These are phyloP conservation scores for Taphrina confusa DNA, from an alignment of 1,139 yeast genomes.

Conservation along the genomic window DNA sequence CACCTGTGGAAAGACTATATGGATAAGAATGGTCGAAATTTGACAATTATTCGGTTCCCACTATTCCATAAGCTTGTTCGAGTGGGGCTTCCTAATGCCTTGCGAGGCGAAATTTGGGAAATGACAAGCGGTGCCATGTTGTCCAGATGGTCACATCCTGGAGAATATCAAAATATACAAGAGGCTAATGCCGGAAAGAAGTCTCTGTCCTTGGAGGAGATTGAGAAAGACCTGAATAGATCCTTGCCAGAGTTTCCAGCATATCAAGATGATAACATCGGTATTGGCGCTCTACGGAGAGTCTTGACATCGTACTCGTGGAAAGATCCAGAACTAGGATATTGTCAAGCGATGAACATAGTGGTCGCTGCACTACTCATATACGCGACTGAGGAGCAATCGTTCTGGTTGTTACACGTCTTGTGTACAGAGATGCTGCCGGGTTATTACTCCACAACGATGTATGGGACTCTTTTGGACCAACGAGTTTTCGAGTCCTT, in stretches of 20 bases:
- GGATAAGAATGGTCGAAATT: conserved; percentile 77
- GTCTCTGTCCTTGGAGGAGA: conserved; percentile 90
- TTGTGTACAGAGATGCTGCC: conserved; percentile 85
- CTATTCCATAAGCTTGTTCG: conserved; percentile 79
- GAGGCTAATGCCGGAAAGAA: conserved; percentile 61
- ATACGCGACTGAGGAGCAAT: conserved; percentile 90
- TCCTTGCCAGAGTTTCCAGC: conserved; percentile 96
- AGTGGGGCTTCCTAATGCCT: conserved; percentile 86
- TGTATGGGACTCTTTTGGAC: conserved; percentile 95
- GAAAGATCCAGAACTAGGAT: conserved; percentile 96
- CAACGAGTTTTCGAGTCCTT: conserved; percentile 90
- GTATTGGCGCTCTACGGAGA: conserved; percentile 77
- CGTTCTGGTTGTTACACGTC: conserved; percentile 87
- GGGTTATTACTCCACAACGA: conserved; percentile 93
- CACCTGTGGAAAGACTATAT: conserved; percentile 92
- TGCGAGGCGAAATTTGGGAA: conserved; percentile 97
- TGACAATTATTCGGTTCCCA: conserved; percentile 71
- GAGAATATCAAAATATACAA: conserved; percentile 61
- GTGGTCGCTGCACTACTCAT: conserved; percentile 91
- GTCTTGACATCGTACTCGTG: conserved; percentile 93
- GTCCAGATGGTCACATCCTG: conserved; percentile 62
- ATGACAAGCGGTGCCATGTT: conserved; percentile 84
- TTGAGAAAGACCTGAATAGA: conserved; percentile 91
- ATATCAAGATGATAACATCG: conserved; percentile 73
- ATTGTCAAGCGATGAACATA: conserved; percentile 98